Evolutionary conservation across 805 yeast genomes (phyloP).

Genomic region (Nakazawaea anatomiae): DNA sequence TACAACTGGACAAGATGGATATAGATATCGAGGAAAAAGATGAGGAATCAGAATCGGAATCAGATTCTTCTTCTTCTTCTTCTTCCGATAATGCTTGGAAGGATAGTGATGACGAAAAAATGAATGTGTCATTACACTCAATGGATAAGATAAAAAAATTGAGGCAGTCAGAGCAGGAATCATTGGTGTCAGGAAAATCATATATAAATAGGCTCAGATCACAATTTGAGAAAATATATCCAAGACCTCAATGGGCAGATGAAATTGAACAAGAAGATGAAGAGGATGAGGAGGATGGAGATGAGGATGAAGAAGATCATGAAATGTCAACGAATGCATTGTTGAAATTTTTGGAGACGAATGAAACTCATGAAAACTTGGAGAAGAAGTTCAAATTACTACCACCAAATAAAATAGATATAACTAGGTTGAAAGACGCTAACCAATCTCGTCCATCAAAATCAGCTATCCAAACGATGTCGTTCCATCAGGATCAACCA

Average conservation of each 20-base stretch:
- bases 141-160: constrained; percentile 66
- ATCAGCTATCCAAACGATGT: constrained; percentile 78
- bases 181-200: constrained; percentile 25
- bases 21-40: constrained; percentile 20
- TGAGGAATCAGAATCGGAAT: constrained; percentile 23
- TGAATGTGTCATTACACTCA: constrained; percentile 52
- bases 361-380: constrained; percentile 22
- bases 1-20: constrained; percentile 23
- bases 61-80: constrained; percentile 22
- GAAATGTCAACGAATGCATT: constrained; percentile 23
- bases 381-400: constrained; percentile 46
- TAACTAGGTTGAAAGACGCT: constrained; percentile 83
- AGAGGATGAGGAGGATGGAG: constrained; percentile 13
- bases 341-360: constrained; percentile 24
- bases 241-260: constrained; percentile 79
- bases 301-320: constrained; percentile 1
- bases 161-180: constrained; percentile 43
- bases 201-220: constrained; percentile 36
- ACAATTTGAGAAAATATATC: constrained; percentile 68
- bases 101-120: constrained; percentile 86
- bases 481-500: constrained; percentile 84
- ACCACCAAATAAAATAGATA: constrained; percentile 66
- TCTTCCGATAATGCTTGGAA: constrained; percentile 57
- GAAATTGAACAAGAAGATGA: constrained; percentile 49
- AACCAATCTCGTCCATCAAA: constrained; percentile 62